phyloP scores from a whole-genome alignment of 345 rosid genomes.

The Gossypium turneri region DNA sequence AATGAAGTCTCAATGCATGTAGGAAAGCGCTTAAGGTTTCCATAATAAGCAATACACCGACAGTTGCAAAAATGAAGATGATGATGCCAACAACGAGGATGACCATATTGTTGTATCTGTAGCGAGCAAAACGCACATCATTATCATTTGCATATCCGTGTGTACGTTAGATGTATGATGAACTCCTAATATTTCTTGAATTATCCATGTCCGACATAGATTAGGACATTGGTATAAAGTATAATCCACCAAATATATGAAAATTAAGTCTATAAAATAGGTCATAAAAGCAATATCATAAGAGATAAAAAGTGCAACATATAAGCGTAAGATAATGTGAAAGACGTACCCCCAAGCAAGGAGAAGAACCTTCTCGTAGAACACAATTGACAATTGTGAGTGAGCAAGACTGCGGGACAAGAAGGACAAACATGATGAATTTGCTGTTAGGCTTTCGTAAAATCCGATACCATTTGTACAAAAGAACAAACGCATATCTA shows the following conservation, averaged over 20 bases:
- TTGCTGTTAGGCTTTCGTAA: not conserved
- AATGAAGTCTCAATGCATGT: slow-evolving; percentile 92
- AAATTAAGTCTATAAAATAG: not conserved
- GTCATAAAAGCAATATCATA: not conserved
- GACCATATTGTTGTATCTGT: slow-evolving; percentile 72
- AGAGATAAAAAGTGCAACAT: not conserved
- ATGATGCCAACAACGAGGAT: slow-evolving; percentile 63
- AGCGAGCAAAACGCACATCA: not conserved
- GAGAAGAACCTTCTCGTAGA: slow-evolving; percentile 93
- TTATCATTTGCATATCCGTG: not conserved
- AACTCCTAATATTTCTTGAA: too few relatives aligned
- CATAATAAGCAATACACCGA: slow-evolving; percentile 91
- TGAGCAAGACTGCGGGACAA: slow-evolving; percentile 74
- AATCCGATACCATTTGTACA: not conserved
- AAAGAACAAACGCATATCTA: not conserved
- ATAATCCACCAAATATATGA: too few relatives aligned
- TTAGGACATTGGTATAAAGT: too few relatives aligned
- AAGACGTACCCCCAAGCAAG: slow-evolving; percentile 82
- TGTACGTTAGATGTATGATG: not conserved
- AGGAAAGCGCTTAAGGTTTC: slow-evolving; percentile 97
- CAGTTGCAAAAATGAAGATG: slow-evolving; percentile 73
- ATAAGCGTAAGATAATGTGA: not conserved
- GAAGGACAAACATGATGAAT: not conserved
- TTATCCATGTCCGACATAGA: too few relatives aligned
- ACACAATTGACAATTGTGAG: slow-evolving; percentile 85